phyloP scores from a whole-genome alignment of 352 stramenopile species.

The Pythium brassicae region DNA sequence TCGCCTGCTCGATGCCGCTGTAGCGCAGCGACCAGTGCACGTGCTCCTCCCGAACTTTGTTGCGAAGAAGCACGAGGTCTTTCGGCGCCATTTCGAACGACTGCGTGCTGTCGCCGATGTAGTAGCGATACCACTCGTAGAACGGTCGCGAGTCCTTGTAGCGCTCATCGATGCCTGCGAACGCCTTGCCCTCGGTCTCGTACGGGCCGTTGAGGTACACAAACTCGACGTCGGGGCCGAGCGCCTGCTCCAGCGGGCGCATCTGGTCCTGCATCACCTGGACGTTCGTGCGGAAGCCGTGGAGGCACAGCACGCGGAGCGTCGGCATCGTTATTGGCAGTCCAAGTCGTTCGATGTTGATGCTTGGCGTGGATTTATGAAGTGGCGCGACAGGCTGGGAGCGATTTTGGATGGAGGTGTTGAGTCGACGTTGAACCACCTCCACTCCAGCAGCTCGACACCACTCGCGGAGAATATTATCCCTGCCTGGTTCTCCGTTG shows the following conservation, averaged over 20 bases:
- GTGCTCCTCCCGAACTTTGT: conserved; percentile 3
- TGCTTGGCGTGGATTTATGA: too few relatives aligned
- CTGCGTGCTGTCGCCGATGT: conserved; percentile 22
- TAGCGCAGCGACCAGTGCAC: conserved; percentile 49
- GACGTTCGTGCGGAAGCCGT: conserved; percentile 46
- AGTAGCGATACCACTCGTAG: conserved; percentile 36
- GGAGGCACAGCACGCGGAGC: conserved; percentile 37
- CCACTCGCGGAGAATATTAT: too few relatives aligned
- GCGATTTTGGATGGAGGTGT: too few relatives aligned
- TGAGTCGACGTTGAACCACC: too few relatives aligned
- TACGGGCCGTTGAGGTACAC: conserved; percentile 37
- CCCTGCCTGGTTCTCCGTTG: too few relatives aligned
- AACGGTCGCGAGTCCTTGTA: conserved; percentile 26
- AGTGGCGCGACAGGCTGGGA: too few relatives aligned
- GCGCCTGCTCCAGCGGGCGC: conserved; percentile 24
- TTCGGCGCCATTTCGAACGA: conserved; percentile 17
- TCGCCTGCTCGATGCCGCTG: conserved; percentile 31
- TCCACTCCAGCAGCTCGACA: too few relatives aligned
- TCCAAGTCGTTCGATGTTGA: too few relatives aligned
- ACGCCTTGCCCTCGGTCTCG: conserved; percentile 25
- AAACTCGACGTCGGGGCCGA: conserved; percentile 30
- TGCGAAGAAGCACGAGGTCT: neutral
- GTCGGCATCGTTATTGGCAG: too few relatives aligned
- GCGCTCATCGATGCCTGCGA: conserved; percentile 25
- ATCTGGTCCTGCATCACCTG: conserved; percentile 39